phyloP scores from a whole-genome alignment of 2,329 filamentous ascomycete genomes.

The Penicillium palitans region DNA sequence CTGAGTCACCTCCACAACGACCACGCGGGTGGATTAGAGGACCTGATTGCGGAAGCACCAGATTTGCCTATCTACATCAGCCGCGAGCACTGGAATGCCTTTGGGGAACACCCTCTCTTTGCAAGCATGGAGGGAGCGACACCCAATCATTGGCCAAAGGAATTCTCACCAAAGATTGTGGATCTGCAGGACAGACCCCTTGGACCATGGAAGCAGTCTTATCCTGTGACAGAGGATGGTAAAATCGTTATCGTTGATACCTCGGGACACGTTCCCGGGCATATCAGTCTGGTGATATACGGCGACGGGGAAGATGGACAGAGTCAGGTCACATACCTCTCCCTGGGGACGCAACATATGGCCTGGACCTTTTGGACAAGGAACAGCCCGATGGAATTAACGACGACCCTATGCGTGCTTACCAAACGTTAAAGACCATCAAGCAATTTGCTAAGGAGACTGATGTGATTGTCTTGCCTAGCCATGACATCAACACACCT shows the following conservation, averaged over 20 bases:
- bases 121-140: conserved; percentile 32
- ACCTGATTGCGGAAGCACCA: conserved; percentile 27
- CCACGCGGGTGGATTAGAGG: conserved; percentile 24
- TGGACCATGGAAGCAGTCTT: conserved; percentile 33
- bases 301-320: neutral
- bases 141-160: conserved; percentile 35
- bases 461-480: conserved; percentile 19
- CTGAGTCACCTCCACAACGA: conserved; percentile 17
- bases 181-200: conserved; percentile 25
- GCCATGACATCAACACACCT: conserved; percentile 16
- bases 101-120: conserved; percentile 29
- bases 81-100: conserved; percentile 35
- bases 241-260: conserved; percentile 35
- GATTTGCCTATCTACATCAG: conserved; percentile 30
- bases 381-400: conserved; percentile 38
- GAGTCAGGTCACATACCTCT: conserved; percentile 12
- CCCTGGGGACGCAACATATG: conserved; percentile 32
- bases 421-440: conserved; percentile 33
- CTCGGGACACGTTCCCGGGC: conserved; percentile 38
- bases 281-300: conserved; percentile 36
- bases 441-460: conserved; percentile 32
- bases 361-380: conserved; percentile 30
- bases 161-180: conserved; percentile 33
- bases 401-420: conserved; percentile 29
- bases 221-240: conserved; percentile 33